Base-by-base conservation (phyloP, 129 eudicot species). In the Sambucus nigra region DNA sequence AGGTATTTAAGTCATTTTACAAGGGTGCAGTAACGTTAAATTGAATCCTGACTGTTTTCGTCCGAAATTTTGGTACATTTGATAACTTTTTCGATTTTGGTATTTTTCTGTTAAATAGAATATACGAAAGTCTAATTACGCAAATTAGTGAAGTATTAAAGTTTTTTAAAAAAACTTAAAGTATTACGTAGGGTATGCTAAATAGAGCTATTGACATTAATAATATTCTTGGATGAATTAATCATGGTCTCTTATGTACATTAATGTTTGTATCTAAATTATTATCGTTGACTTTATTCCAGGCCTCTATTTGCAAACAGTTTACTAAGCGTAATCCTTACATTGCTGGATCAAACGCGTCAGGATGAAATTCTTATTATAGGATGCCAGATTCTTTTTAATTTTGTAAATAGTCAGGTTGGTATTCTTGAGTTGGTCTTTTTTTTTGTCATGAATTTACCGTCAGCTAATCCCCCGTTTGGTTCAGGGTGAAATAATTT, bases 251-350 rank as follows among this genome's bases (percentile, higher is more conserved):
- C 32, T 22, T 49, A 2, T 8, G 8, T 49, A 5, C 15, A 23
- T 49, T 24, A 5, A 49, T 14, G 15, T 49, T 49, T 31, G 24
- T 49, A 24, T 49, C 12, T 2, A 23, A 49, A 22, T 23, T 14
- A 22, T 38, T 24, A 62, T 53, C 7, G n/a, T 51, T 53, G 13
- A 61, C 51, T 59, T 48, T 25, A n/a, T 68, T 28, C 6, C 94
- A 92, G 99, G 94, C 96, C 99, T 47, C 75, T 92, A 35, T 86
- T 92, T 65, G 94, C 96, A 24, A 80, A 57, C 72, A 86, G 99
- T 76, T 70, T 92, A 60, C 55, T 92, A 48, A 92, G 78, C 69
- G 75, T 92, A 59, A 77, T 82, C 69, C 74, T 80, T 46, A 83
- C 84, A 32, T 73, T 92, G 64, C 78, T 92, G 79, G 99, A 86